These are phyloP conservation scores for Sclerotinia nivalis DNA, from an alignment of 2,329 filamentous ascomycete species.

Conservation along the genomic window DNA sequence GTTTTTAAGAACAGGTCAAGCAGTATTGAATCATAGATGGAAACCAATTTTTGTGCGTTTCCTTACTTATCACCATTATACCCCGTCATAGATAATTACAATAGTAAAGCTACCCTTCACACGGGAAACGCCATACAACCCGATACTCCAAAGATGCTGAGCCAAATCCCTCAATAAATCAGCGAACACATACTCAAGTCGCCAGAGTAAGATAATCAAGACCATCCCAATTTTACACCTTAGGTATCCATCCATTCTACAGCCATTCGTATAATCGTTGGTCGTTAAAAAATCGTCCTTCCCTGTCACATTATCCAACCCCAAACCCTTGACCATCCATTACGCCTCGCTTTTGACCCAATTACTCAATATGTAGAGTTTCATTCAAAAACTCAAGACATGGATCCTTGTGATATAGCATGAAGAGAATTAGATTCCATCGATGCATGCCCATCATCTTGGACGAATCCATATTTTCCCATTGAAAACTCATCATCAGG, in stretches of 20 bases:
- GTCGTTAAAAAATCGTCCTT: conserved; percentile 25
- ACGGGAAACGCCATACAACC: conserved; percentile 15
- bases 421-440: conserved; percentile 31
- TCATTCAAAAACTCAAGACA: conserved; percentile 13
- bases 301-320: conserved; percentile 20
- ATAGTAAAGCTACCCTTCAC: neutral
- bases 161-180: conserved; percentile 18
- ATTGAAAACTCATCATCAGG: conserved; percentile 65
- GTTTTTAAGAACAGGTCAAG: neutral
- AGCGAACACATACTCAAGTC: conserved; percentile 5
- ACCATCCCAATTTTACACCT: conserved; percentile 24
- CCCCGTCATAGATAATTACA: conserved; percentile 13
- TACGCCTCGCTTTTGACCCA: conserved; percentile 13
- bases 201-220: conserved; percentile 22
- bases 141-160: conserved; percentile 10
- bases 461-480: conserved; percentile 56
- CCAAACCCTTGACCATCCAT: conserved; percentile 20
- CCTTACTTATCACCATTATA: conserved; percentile 5
- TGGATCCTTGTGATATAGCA: conserved; percentile 14
- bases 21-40: conserved; percentile 3
- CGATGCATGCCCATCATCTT: conserved; percentile 31
- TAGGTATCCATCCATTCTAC: conserved; percentile 24
- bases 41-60: neutral
- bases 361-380: neutral
- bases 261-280: conserved; percentile 24